These are phyloP conservation scores for Aspergillus incahuasiensis DNA, from an alignment of 495 filamentous ascomycete genomes.

Conservation along the genomic window DNA sequence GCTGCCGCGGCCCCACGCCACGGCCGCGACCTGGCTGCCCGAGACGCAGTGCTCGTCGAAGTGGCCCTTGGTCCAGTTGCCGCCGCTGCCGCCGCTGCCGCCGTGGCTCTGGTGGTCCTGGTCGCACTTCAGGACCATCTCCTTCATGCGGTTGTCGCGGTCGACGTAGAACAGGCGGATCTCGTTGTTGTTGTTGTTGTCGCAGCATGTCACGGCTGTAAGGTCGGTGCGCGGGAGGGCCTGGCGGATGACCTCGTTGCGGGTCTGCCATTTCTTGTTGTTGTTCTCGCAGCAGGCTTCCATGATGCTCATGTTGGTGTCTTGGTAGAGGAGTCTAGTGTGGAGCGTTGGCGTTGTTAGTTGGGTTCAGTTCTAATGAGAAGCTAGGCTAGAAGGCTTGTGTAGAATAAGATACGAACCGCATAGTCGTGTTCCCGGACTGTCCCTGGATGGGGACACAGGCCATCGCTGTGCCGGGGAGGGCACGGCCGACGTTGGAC, in stretches of 20 bases:
- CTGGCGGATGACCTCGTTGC: not conserved
- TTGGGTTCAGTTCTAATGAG: no score
- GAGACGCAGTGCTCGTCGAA: slow-evolving; percentile 5
- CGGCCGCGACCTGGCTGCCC: slow-evolving; percentile 1
- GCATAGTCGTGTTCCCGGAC: no score
- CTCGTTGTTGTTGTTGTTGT: not conserved
- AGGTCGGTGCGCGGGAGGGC: slow-evolving; percentile 7
- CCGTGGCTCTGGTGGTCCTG: no score
- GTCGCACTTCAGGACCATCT: not conserved
- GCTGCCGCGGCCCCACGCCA: not conserved
- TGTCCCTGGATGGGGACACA: not conserved
- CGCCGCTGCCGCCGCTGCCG: no score
- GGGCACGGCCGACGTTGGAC: not conserved
- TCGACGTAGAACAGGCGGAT: slow-evolving; percentile 4
- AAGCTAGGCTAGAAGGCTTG: no score
- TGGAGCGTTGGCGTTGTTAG: no score
- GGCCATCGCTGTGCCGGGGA: not conserved
- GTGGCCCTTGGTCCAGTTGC: slow-evolving; percentile 6
- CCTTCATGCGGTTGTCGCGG: slow-evolving; percentile 2
- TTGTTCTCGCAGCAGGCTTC: slow-evolving; percentile 5
- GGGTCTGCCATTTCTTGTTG: not conserved
- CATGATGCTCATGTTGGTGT: not conserved
- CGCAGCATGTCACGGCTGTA: not conserved
- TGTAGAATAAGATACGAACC: no score
- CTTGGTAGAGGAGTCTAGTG: slow-evolving; percentile 7